Evolutionary conservation across 2,329 filamentous ascomycete species (phyloP).

Genomic region (Aspergillus hortae): DNA sequence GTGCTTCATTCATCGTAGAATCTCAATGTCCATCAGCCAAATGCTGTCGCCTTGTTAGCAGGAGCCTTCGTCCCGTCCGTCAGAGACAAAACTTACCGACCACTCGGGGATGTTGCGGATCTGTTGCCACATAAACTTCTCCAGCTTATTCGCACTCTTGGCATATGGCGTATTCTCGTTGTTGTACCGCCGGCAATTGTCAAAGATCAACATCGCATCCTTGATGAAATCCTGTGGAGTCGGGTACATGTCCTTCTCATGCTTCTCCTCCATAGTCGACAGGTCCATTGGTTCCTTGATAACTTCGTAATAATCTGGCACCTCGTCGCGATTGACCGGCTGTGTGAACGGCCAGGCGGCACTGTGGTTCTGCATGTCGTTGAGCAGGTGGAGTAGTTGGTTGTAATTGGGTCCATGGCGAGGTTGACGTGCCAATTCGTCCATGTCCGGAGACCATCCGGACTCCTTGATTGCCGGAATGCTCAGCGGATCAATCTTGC

Average conservation of each 20-base stretch:
- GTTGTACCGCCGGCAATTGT: constrained; percentile 95
- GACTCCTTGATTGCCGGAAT: constrained; percentile 87
- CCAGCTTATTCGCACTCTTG: constrained; percentile 89
- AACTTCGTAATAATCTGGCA: constrained; percentile 97
- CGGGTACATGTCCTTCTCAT: constrained; percentile 88
- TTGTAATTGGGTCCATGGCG: constrained; percentile 97
- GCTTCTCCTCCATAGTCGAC: constrained; percentile 90
- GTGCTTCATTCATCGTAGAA: constrained; percentile 12
- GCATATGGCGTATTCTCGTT: constrained; percentile 93
- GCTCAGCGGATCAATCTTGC: constrained; percentile 75
- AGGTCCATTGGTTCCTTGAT: constrained; percentile 98
- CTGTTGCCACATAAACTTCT: constrained; percentile 92
- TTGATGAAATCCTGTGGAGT: constrained; percentile 89
- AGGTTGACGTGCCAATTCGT: constrained; percentile 89
- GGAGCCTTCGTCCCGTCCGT: neutral
- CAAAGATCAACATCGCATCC: constrained; percentile 84
- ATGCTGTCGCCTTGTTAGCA: constrained; percentile 27
- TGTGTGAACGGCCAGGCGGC: constrained; percentile 92
- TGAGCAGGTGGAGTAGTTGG: constrained; percentile 85
- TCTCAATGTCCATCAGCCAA: constrained; percentile 36
- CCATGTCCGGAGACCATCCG: constrained; percentile 97
- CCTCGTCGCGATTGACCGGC: constrained; percentile 91
- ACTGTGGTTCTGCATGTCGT: constrained; percentile 90
- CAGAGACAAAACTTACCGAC: constrained; percentile 52
- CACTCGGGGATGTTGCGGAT: constrained; percentile 91